Conservation (phyloP, 202 grass and related monocot genomes). For the Setaria viridis region DNA sequence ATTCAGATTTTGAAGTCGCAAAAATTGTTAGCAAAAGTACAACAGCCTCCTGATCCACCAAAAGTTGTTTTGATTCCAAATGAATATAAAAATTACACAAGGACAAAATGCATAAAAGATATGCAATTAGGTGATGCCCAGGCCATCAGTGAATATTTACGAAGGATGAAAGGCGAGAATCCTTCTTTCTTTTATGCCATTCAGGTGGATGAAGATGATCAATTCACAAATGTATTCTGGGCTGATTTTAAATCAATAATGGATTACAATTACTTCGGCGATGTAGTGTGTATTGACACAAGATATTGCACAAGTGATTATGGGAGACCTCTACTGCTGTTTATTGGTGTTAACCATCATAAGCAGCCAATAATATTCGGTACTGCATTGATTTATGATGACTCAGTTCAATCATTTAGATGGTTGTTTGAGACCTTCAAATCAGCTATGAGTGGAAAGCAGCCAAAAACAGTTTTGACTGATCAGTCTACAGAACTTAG, state of each 20-base stretch:
- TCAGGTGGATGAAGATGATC: constrained; percentile 87
- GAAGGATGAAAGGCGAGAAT: constrained; percentile 80
- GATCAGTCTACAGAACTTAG: constrained; percentile 55
- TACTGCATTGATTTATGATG: constrained; percentile 71
- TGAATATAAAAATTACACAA: constrained; percentile 85
- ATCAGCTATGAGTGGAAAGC: constrained; percentile 75
- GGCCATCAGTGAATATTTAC: constrained; percentile 76
- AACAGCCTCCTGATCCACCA: constrained; percentile 56
- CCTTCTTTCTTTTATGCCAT: constrained; percentile 91
- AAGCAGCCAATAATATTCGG: constrained; percentile 79
- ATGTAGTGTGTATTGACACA: constrained; percentile 88
- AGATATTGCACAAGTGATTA: constrained; percentile 67
- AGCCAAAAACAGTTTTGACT: constrained; percentile 80
- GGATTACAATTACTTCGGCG: constrained; percentile 81
- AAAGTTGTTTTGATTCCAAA: constrained; percentile 75
- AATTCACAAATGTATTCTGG: constrained; percentile 86
- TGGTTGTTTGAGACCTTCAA: constrained; percentile 87
- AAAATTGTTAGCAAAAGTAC: constrained; percentile 77
- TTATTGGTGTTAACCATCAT: constrained; percentile 91
- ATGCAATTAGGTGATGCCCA: constrained; percentile 71
- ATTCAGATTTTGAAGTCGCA: constrained; percentile 83
- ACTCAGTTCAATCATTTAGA: constrained; percentile 76
- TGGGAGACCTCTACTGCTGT: constrained; percentile 69
- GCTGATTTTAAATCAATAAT: constrained; percentile 73
- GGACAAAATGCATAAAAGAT: constrained; percentile 55